Evolutionary conservation across 2,329 filamentous ascomycete species (phyloP).

Genomic region (Neurospora sp.): DNA sequence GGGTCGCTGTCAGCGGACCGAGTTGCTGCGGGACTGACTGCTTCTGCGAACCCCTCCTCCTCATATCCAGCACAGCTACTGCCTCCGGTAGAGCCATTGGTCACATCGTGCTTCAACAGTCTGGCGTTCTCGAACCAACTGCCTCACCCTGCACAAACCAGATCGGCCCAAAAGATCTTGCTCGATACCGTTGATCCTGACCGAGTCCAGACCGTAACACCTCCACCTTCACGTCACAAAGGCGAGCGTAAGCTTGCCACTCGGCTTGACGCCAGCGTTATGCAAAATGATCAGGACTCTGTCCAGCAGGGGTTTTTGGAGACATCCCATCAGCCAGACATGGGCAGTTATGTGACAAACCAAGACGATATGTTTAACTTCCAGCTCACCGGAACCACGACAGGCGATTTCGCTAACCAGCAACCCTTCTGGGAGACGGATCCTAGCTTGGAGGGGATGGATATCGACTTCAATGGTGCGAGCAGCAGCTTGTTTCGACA

Average conservation of each 20-base stretch:
- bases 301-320: slow-evolving; percentile 41
- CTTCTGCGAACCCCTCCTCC: slow-evolving; percentile 55
- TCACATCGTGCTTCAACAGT: slow-evolving; percentile 23
- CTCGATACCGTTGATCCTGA: slow-evolving; percentile 20
- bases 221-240: slow-evolving; percentile 49
- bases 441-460: slow-evolving; percentile 44
- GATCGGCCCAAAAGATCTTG: slow-evolving; percentile 20
- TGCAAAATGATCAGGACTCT: slow-evolving; percentile 50
- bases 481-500: slow-evolving; percentile 32
- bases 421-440: slow-evolving; percentile 48
- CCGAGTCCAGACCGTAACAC: slow-evolving; percentile 44
- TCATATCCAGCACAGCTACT: slow-evolving; percentile 40
- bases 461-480: slow-evolving; percentile 45
- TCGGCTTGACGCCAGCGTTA: slow-evolving; percentile 34
- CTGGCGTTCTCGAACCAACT: slow-evolving; percentile 19
- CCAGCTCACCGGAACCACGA: slow-evolving; percentile 44
- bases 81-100: slow-evolving; percentile 47
- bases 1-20: slow-evolving; percentile 41
- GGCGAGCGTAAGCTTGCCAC: slow-evolving; percentile 45
- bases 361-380: slow-evolving; percentile 49
- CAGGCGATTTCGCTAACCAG: slow-evolving; percentile 32
- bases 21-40: slow-evolving; percentile 40
- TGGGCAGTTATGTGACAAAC: slow-evolving; percentile 36
- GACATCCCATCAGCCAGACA: slow-evolving; percentile 38
- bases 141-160: slow-evolving; percentile 22